Conservation (phyloP, 768 basidiomycete species). For the Lactarius sanguifluus region DNA sequence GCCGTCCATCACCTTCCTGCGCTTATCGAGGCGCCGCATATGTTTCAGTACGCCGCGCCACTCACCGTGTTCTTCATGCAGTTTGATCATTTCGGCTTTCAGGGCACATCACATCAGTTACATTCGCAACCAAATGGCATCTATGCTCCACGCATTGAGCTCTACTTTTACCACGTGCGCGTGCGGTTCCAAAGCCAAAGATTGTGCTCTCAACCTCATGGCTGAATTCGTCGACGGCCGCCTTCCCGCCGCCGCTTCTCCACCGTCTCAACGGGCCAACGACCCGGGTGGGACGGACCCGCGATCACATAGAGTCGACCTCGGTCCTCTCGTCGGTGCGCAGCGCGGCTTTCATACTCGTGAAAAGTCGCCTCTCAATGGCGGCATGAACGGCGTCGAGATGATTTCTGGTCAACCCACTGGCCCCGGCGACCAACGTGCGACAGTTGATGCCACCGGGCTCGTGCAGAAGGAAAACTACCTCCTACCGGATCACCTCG, state of each 20-base stretch:
- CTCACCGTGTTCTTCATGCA: not conserved
- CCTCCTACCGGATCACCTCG: not conserved
- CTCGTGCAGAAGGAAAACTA: not conserved
- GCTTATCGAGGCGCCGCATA: constrained; percentile 54
- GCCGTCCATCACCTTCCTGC: constrained; percentile 77
- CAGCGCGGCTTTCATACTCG: constrained; percentile 62
- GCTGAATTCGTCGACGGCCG: constrained; percentile 56
- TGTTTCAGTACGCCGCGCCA: constrained; percentile 53
- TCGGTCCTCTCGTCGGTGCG: constrained; percentile 64
- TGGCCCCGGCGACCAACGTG: constrained; percentile 10
- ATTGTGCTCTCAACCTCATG: constrained; percentile 67
- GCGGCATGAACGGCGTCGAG: constrained; percentile 66
- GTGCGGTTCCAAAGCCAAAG: constrained; percentile 59
- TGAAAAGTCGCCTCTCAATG: constrained; percentile 54
- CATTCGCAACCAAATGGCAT: constrained; percentile 63
- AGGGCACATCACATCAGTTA: constrained; percentile 51
- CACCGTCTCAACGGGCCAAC: constrained; percentile 33
- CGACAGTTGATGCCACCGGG: constrained; percentile 22
- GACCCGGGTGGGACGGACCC: constrained; percentile 21
- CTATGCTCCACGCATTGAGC: constrained; percentile 66
- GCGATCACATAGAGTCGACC: constrained; percentile 38
- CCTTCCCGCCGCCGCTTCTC: constrained; percentile 32
- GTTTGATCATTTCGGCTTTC: constrained; percentile 17
- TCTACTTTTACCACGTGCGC: constrained; percentile 76
- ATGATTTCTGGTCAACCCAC: constrained; percentile 40